Evolutionary conservation across 2,329 filamentous ascomycete species (phyloP).

Genomic region (Sordariomycetes sp.): DNA sequence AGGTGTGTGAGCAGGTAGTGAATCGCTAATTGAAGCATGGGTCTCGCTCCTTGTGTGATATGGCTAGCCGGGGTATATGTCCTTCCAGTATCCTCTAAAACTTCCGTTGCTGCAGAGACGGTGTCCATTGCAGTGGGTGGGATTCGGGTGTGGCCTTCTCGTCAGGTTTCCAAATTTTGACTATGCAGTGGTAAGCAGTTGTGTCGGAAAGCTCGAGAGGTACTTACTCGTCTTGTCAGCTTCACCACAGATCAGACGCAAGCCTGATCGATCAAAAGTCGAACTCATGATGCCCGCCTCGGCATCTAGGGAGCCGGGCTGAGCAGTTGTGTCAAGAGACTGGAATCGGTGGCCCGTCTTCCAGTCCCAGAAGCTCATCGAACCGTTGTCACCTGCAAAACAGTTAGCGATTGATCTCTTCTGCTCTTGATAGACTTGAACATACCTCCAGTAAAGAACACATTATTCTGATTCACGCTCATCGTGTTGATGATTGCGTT

Average conservation of each 20-base stretch:
- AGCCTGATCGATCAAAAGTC: conserved; percentile 80
- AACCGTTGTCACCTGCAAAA: conserved; percentile 68
- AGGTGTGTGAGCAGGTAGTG: too few species aligned
- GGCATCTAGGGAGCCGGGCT: conserved; percentile 87
- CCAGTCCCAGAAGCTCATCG: conserved; percentile 98
- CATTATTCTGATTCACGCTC: conserved; percentile 87
- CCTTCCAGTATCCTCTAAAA: conserved; percentile 35
- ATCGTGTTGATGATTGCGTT: conserved; percentile 95
- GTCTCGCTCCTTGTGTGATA: too few species aligned
- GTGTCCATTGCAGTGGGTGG: conserved; percentile 89
- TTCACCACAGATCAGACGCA: conserved; percentile 88
- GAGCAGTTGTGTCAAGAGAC: conserved; percentile 78
- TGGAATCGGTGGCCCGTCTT: conserved; percentile 93
- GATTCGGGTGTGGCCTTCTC: conserved; percentile 83
- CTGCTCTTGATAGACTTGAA: background rate
- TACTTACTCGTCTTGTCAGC: conserved; percentile 81
- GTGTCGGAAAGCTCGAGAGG: background rate
- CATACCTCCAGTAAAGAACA: conserved; percentile 77
- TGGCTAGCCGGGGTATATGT: too few species aligned
- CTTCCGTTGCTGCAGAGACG: conserved; percentile 67
- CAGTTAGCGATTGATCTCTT: background rate
- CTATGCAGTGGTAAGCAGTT: conserved; percentile 24
- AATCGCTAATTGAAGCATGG: too few species aligned
- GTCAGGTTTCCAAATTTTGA: conserved; percentile 96
- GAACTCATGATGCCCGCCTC: conserved; percentile 93